These are phyloP conservation scores for Lactuca sativa DNA, from an alignment of 129 eudicot species.

Conservation along the genomic window DNA sequence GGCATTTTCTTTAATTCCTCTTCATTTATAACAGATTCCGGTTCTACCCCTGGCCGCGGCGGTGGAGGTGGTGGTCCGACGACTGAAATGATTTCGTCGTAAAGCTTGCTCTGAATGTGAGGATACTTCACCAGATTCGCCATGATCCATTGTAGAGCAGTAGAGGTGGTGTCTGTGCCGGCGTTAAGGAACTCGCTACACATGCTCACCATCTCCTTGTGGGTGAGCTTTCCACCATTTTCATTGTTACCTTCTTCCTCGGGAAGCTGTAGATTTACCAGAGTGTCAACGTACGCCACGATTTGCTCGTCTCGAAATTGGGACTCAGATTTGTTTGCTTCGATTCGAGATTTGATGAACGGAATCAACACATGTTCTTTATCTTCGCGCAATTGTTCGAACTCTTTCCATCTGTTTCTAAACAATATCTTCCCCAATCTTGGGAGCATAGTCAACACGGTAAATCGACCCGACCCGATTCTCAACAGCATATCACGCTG, in stretches of 20 bases:
- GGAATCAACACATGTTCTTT: conserved; percentile 11
- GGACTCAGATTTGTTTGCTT: background rate
- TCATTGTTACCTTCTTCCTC: background rate
- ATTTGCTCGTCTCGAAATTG: background rate
- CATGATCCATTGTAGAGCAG: conserved; percentile 20
- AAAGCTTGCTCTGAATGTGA: conserved; percentile 29
- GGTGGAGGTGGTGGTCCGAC: conserved; percentile 25
- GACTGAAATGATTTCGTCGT: conserved; percentile 43
- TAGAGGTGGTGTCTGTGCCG: conserved; percentile 16
- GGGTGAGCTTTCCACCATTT: background rate
- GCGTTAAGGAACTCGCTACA: conserved; percentile 11
- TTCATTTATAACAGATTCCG: background rate
- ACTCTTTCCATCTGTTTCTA: conserved; percentile 23
- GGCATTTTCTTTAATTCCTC: conserved; percentile 15
- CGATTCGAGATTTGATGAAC: conserved; percentile 17
- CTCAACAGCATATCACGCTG: conserved; percentile 15
- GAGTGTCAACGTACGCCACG: conserved; percentile 18
- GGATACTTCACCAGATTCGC: conserved; percentile 23
- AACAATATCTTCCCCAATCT: conserved; percentile 22
- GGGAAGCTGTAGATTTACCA: conserved; percentile 17
- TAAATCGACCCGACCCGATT: conserved; percentile 12
- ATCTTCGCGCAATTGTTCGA: background rate
- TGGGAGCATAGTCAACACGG: conserved; percentile 11
- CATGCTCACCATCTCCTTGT: conserved; percentile 8
- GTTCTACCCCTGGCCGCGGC: background rate